Conservation (phyloP, 768 basidiomycete species). For the Boletus sp. region DNA sequence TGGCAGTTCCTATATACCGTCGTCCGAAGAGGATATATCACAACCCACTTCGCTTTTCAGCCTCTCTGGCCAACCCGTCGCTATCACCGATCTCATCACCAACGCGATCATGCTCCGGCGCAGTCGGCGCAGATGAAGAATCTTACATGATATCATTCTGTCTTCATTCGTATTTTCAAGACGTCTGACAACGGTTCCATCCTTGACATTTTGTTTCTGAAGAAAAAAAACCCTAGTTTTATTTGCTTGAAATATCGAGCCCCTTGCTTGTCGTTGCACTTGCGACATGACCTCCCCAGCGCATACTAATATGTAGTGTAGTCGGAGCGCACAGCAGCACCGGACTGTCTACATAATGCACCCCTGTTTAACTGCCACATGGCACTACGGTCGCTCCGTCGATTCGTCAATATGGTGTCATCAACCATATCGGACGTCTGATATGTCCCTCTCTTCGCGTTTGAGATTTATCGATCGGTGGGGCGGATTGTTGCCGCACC, state of each 20-base stretch:
- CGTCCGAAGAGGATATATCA: neutral
- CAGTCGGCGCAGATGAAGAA: neutral
- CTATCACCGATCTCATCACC: neutral
- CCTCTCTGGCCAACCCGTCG: neutral
- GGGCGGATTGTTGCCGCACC: neutral
- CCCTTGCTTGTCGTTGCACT: neutral
- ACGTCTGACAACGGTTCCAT: neutral
- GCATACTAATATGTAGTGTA: neutral
- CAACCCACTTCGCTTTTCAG: neutral
- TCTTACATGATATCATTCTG: neutral
- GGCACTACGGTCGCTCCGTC: neutral
- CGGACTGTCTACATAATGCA: neutral
- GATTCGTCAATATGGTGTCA: neutral
- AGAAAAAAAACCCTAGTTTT: neutral
- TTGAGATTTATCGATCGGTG: conserved; percentile 2
- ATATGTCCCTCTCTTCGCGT: neutral
- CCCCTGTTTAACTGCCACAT: neutral
- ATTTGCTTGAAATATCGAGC: neutral
- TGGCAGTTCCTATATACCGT: too few species aligned
- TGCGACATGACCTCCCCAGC: neutral
- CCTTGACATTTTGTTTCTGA: neutral
- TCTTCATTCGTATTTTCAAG: neutral
- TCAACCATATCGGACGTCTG: conserved; percentile 4
- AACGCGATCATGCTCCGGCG: neutral
- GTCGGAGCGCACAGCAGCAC: neutral